Evolutionary conservation across 306 rosid genomes (phyloP), one percentile per base, ranked within the genome.

Genomic region (apple (Malus domestica)): DNA sequence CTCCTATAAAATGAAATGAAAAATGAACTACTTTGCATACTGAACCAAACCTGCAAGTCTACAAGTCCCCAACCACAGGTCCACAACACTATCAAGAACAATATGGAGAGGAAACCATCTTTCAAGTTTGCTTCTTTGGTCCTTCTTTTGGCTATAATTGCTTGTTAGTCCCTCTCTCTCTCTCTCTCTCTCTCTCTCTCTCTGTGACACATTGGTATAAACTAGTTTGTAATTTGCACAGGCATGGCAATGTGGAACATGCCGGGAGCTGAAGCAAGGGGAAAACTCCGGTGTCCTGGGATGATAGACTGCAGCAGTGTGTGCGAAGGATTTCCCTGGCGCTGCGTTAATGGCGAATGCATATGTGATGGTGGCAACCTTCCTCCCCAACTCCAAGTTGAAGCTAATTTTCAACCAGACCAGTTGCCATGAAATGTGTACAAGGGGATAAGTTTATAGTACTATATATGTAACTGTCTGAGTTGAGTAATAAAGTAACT

Each of bases 291-390:
- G 15, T 77, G 75, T 60, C 80, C 75, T 6, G 32, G 70, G 16
- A 77, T 77, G 80, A 77, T 77, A 19, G 75, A 77, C 60, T 77
- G 80, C 80, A 40, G 16, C 35, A 29, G 12, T 6, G 80, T 77
- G 13, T 77, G 80, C n/a, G 68, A 77, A 69, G 80, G 80, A 18
- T 77, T 57, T 58, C 80, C 80, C 29, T 67, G 35, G 68, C 70
- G 75, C 68, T 77, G 80, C 33, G 52, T 69, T 13, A 29, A 69
- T 25, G 75, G 80, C 23, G 25, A 68, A 59, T 77, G 75, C 60
- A 59, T 77, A 55, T 77, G 80, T 11, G 57, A n/a, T 52, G 23
- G 57, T 2, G 45, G 30, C 15, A 10, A 30, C 57, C 16, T 10
- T 59, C 63, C 49, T 68, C 68, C 70, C 32, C 69, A 9, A 9